Percentiles rank a stretch among this genome's conserved stretches.
Conservation (phyloP, 352 stramenopile species). For the Sclerospora graminicola region DNA sequence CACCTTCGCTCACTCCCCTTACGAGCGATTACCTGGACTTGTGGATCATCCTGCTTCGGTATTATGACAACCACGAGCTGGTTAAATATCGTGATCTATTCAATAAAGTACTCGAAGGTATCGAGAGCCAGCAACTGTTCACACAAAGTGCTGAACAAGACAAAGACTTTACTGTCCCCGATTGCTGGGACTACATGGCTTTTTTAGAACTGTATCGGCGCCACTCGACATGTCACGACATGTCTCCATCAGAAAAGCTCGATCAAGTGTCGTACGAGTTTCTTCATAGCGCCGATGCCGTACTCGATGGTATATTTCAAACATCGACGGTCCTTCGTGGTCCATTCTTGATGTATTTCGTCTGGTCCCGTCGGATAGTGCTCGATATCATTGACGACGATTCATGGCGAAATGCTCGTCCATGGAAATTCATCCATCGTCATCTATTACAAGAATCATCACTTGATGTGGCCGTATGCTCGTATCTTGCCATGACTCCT, state of each 20-base stretch:
- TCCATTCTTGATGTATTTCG: constrained; percentile 32
- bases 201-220: constrained; percentile 22
- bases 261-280: constrained; percentile 16
- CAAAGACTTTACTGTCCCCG: constrained; percentile 12
- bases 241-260: constrained; percentile 8
- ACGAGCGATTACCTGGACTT: constrained; percentile 33
- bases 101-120: constrained; percentile 26
- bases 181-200: constrained; percentile 27
- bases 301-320: constrained; percentile 18
- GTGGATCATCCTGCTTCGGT: constrained; percentile 31
- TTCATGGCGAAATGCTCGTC: constrained; percentile 29
- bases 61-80: constrained; percentile 40
- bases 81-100: constrained; percentile 31
- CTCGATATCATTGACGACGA: constrained; percentile 23
- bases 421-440: constrained; percentile 30
- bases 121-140: constrained; percentile 25
- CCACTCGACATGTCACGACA: constrained; percentile 13
- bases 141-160: constrained; percentile 9
- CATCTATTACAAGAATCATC: constrained; percentile 24
- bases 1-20: constrained; percentile 15
- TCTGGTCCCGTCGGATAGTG: constrained; percentile 30
- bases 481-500: constrained; percentile 28
- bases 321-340: constrained; percentile 17
- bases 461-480: constrained; percentile 14
- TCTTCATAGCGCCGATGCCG: constrained; percentile 10